Evolutionary conservation across 2,329 filamentous ascomycete genomes (phyloP), one percentile per base, ranked within the genome.

Genomic region (Fusarium phyllophilum): DNA sequence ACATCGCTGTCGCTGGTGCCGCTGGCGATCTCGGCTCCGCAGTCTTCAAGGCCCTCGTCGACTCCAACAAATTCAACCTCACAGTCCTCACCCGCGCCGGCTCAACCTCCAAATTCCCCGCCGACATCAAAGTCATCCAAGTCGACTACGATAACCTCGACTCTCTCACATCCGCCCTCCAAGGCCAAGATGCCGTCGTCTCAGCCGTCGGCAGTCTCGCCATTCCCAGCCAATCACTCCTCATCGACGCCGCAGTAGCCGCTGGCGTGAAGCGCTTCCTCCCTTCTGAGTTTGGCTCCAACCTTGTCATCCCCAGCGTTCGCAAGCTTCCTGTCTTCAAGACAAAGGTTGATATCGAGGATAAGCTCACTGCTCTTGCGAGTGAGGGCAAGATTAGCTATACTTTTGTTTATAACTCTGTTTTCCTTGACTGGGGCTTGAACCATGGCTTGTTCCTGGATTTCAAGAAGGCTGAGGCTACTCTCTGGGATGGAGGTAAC

Each of bases 201-300:
- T 80, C 80, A 2, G 75, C 79, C 9, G 34, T 82, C 46, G 75
- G 70, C 17, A 76, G 78, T 26, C 83, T 83, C 4, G 82, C 85
- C 2, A 80, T 89, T 45, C 81, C 82, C 29, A 64, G 63, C 12
- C 81, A 83, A 60, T 42, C 59, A 14, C 78, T 85, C 17, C 82
- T 92, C 51, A 84, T 92, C 49, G 86, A 91, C 38, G 91, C 90
- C 2, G 86, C 89, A 38, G 82, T 89, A 34, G 85, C 85, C 8
- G 89, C 89, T 8, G 89, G 90, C 10, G 89, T 92, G 1, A 85
- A 89, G 77, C 86, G 89, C 18, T 90, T 91, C 82, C 80, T 92
- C 38, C 89, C 90, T 5, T 88, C 88, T 5, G 90, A 92, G 68
- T 92, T 86, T 55, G 84, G 84, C 39, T 75, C 78, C 48, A 79